phyloP scores from a whole-genome alignment of 31 red algal species.

The Bonnemaisonia californica region DNA sequence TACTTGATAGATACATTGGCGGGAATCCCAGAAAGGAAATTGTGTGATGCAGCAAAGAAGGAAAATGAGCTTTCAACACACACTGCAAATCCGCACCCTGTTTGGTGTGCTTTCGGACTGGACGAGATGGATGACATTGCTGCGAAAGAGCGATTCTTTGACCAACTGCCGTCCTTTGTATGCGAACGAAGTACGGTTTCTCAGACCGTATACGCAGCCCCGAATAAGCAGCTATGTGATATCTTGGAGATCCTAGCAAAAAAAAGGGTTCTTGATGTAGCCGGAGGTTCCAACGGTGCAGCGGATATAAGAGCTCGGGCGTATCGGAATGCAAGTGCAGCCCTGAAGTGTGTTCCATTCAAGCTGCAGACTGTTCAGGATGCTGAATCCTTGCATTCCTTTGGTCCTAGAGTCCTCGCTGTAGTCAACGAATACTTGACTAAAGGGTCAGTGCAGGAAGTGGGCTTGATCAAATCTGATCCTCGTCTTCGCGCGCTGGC shows the following conservation, averaged over 20 bases:
- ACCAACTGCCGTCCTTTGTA: constrained; percentile 18
- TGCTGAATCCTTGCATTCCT: constrained; percentile 25
- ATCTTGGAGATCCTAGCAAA: constrained; percentile 17
- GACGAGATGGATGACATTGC: constrained; percentile 9
- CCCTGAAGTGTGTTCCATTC: constrained; percentile 69
- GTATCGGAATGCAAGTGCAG: constrained; percentile 56
- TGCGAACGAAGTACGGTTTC: constrained; percentile 41
- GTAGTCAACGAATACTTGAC: constrained; percentile 39
- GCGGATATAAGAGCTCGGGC: constrained; percentile 64
- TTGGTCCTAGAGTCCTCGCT: constrained; percentile 53
- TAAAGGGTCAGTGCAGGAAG: constrained; percentile 45
- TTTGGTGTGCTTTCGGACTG: constrained; percentile 19
- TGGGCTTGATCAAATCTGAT: constrained; percentile 23
- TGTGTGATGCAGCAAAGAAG: too few relatives aligned
- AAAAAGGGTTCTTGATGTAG: constrained; percentile 23
- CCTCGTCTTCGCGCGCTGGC: constrained; percentile 23
- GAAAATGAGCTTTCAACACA: not conserved
- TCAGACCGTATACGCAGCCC: constrained; percentile 11
- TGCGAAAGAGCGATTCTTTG: constrained; percentile 16
- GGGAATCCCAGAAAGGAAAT: too few relatives aligned
- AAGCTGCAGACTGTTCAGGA: constrained; percentile 34
- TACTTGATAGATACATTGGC: not conserved
- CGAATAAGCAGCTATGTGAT: constrained; percentile 31
- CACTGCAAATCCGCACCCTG: not conserved
- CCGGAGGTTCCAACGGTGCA: constrained; percentile 1